phyloP scores from a whole-genome alignment of 805 yeast genomes.

The Monosporozyma solicola region DNA sequence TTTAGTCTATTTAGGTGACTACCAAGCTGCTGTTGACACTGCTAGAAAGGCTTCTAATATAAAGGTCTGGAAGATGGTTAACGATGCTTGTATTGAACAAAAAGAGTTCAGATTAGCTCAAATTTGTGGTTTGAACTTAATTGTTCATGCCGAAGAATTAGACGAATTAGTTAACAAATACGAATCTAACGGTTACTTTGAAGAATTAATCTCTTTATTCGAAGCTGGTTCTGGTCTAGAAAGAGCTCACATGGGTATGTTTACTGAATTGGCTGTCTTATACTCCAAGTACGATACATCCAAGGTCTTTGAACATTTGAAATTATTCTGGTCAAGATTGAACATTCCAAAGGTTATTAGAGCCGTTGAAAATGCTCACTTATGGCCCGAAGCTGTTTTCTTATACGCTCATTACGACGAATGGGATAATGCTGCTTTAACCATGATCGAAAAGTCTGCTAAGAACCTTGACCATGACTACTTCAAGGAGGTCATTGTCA shows the following conservation, averaged over 20 bases:
- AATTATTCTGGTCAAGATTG: constrained; percentile 95
- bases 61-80: constrained; percentile 94
- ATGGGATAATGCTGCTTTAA: constrained; percentile 96
- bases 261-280: constrained; percentile 86
- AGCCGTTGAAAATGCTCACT: constrained; percentile 87
- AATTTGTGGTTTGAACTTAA: constrained; percentile 94
- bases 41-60: constrained; percentile 95
- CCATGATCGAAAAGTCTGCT: constrained; percentile 92
- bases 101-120: constrained; percentile 95
- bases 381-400: constrained; percentile 95
- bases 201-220: constrained; percentile 81
- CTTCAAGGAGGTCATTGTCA: constrained; percentile 89
- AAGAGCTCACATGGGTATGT: constrained; percentile 99
- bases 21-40: constrained; percentile 95
- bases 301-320: constrained; percentile 91
- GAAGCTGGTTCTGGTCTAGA: constrained; percentile 95
- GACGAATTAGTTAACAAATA: constrained; percentile 81
- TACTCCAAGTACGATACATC: constrained; percentile 87
- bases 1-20: constrained; percentile 81
- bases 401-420: constrained; percentile 97
- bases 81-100: constrained; percentile 91
- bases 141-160: constrained; percentile 95
- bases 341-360: constrained; percentile 95
- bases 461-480: constrained; percentile 88
- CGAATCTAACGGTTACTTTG: constrained; percentile 85